Conservation (phyloP, 805 yeast species). For the Candida schatavii region DNA sequence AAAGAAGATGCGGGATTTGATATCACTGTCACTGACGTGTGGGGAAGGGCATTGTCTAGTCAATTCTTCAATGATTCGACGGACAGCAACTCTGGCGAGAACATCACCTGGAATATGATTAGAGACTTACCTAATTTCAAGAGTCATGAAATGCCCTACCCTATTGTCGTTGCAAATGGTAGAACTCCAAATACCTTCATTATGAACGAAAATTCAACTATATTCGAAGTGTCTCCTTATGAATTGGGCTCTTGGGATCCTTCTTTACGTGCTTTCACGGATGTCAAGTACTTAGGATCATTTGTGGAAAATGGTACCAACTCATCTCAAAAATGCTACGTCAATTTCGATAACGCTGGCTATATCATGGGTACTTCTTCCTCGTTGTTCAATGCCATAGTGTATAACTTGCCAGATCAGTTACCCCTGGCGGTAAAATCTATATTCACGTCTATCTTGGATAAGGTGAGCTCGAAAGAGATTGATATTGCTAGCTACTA, state of each 20-base stretch:
- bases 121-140: constrained; percentile 22
- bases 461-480: constrained; percentile 43
- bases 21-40: constrained; percentile 37
- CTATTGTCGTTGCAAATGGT: constrained; percentile 38
- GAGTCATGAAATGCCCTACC: constrained; percentile 37
- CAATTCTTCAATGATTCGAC: constrained; percentile 31
- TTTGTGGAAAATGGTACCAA: constrained; percentile 59
- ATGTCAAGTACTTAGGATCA: constrained; percentile 70
- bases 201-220: constrained; percentile 34
- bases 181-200: constrained; percentile 31
- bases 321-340: constrained; percentile 46
- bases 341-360: constrained; percentile 79
- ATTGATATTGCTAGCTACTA: constrained; percentile 67
- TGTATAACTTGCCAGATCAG: constrained; percentile 42
- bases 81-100: constrained; percentile 25
- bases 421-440: constrained; percentile 20
- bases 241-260: constrained; percentile 88
- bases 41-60: constrained; percentile 42
- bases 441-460: constrained; percentile 21
- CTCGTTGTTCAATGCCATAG: constrained; percentile 67
- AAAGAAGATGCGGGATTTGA: constrained; percentile 39
- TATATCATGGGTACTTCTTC: constrained; percentile 82
- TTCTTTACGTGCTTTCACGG: constrained; percentile 59
- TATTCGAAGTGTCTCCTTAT: constrained; percentile 37
- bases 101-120: constrained; percentile 30